A percentile compares a stretch with the other conserved stretches of the same genome.
These are phyloP conservation scores for Dendrobium officinale DNA, from an alignment of 106 monocot genomes.

Conservation along the genomic window DNA sequence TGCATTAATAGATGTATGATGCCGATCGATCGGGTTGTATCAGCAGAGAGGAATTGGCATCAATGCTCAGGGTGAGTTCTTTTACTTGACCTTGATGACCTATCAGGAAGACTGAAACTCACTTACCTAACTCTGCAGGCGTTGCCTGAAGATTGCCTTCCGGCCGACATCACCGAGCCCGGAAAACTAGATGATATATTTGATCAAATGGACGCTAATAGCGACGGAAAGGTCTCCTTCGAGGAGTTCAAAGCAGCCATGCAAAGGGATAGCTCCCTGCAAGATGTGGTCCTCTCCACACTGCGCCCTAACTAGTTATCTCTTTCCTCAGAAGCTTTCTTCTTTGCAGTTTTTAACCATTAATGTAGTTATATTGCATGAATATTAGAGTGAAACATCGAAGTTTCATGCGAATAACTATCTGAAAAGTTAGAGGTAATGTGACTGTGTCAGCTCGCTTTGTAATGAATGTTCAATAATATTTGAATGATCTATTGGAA, in stretches of 20 bases:
- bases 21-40: conserved; percentile 55
- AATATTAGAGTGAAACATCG: not conserved
- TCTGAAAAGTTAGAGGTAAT: no score
- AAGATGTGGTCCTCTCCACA: conserved; percentile 59
- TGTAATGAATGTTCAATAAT: not conserved
- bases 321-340: not conserved
- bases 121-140: conserved; percentile 22
- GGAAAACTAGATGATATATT: conserved; percentile 70
- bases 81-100: no score
- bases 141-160: conserved; percentile 68
- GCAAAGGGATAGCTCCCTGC: conserved; percentile 54
- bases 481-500: no score
- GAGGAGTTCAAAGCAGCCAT: conserved; percentile 72
- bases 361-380: not conserved
- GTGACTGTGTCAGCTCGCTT: not conserved
- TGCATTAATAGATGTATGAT: conserved; percentile 50
- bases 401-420: not conserved
- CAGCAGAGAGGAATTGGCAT: conserved; percentile 60
- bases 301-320: conserved; percentile 23
- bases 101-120: no score
- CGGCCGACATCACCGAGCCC: conserved; percentile 52
- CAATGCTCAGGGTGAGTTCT: conserved; percentile 50
- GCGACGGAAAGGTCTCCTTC: conserved; percentile 54
- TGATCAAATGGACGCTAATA: conserved; percentile 63
- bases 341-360: not conserved